phyloP scores from a whole-genome alignment of 1,284 basidiomycete species.

The Puccinia novopanici region DNA sequence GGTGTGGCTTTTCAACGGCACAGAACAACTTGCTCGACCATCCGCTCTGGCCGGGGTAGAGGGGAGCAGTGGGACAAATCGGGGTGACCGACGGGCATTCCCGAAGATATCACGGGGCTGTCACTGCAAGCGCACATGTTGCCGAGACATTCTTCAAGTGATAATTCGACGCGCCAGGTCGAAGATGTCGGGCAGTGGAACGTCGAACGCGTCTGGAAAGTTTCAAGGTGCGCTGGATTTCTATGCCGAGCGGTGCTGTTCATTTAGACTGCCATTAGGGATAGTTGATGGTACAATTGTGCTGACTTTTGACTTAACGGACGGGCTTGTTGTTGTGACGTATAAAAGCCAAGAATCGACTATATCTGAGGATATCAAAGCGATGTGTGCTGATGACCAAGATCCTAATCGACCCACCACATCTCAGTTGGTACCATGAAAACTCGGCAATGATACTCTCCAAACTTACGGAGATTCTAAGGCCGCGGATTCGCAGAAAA shows the following conservation, averaged over 20 bases:
- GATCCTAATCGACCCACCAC: slow-evolving; percentile 25
- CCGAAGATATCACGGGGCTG: too few relatives aligned
- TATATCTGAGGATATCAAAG: slow-evolving; percentile 32
- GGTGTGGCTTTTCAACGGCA: too few relatives aligned
- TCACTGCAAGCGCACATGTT: too few relatives aligned
- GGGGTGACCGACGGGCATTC: too few relatives aligned
- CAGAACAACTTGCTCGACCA: too few relatives aligned
- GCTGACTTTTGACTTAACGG: neutral
- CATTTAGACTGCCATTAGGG: neutral
- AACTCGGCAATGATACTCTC: slow-evolving; percentile 14
- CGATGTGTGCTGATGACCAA: slow-evolving; percentile 39
- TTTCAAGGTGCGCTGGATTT: slow-evolving; percentile 4
- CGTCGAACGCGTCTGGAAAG: neutral
- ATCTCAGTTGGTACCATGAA: slow-evolving; percentile 22
- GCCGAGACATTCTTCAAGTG: too few relatives aligned
- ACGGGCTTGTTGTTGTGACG: neutral
- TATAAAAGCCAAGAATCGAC: slow-evolving; percentile 13
- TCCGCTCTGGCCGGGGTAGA: too few relatives aligned
- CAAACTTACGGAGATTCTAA: slow-evolving; percentile 27
- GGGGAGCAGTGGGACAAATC: too few relatives aligned
- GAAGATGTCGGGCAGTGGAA: neutral
- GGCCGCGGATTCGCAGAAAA: slow-evolving; percentile 24
- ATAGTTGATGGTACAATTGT: neutral
- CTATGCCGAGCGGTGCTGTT: neutral
- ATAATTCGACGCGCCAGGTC: neutral